phyloP scores from a whole-genome alignment of 106 monocot genomes.

The Platanthera guangdongensis region DNA sequence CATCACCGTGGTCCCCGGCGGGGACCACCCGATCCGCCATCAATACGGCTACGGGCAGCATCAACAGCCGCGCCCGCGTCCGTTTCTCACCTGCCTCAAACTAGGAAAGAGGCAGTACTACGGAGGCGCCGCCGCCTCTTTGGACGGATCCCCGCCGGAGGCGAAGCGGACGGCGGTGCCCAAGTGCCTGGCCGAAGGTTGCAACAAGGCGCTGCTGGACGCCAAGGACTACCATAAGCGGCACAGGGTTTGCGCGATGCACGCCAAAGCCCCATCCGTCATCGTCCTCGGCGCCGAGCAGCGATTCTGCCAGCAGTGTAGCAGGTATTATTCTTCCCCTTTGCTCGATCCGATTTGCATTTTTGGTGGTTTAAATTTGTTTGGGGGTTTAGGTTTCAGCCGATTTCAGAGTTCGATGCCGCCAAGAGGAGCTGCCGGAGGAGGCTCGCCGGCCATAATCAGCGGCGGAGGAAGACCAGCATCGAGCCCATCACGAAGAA shows the following conservation, averaged over 20 bases:
- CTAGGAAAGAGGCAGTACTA: conserved; percentile 67
- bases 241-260: conserved; percentile 72
- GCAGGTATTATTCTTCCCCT: conserved; percentile 22
- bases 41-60: neutral
- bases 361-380: neutral
- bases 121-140: conserved; percentile 9
- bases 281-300: conserved; percentile 56
- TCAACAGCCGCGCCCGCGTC: neutral
- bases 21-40: neutral
- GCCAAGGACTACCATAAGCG: conserved; percentile 64
- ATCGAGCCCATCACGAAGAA: conserved; percentile 36
- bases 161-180: conserved; percentile 23
- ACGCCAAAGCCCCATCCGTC: conserved; percentile 63
- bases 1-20: neutral
- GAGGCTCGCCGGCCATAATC: conserved; percentile 74
- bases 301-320: conserved; percentile 60
- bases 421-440: conserved; percentile 73
- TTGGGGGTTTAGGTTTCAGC: conserved; percentile 35
- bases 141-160: neutral
- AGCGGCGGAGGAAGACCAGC: conserved; percentile 61
- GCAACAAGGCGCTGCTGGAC: conserved; percentile 31
- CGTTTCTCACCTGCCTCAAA: conserved; percentile 52
- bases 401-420: conserved; percentile 71
- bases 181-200: conserved; percentile 70
- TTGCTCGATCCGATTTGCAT: too few relatives aligned